These are phyloP conservation scores for Penicillium sp. DNA, from an alignment of 2,329 filamentous ascomycete species.

Conservation along the genomic window DNA sequence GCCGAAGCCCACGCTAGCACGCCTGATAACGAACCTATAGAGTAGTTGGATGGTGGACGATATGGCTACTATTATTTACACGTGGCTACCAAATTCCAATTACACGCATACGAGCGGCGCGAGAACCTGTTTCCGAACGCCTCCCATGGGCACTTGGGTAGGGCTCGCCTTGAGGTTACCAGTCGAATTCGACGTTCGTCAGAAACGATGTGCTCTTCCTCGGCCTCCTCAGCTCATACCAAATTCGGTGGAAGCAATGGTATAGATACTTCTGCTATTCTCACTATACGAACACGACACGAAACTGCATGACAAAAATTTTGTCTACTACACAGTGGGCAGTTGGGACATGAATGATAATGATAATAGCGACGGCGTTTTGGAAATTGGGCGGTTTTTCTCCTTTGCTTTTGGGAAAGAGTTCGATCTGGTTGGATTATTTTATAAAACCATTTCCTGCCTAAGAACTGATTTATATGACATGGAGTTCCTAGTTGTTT, in stretches of 20 bases:
- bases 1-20: slow-evolving; percentile 33
- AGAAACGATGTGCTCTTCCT: neutral
- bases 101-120: no score
- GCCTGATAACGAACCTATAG: slow-evolving; percentile 29
- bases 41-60: neutral
- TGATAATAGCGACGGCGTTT: slow-evolving; percentile 7
- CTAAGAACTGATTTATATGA: neutral
- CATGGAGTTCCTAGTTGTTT: no score
- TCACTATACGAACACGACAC: neutral
- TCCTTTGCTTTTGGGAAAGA: neutral
- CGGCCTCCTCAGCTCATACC: neutral
- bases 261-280: neutral
- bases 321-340: neutral
- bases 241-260: neutral
- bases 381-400: neutral
- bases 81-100: no score
- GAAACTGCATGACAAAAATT: neutral
- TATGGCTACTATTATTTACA: neutral
- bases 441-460: neutral
- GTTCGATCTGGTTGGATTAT: neutral
- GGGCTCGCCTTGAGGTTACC: neutral
- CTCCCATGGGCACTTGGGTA: neutral
- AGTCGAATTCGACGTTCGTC: neutral
- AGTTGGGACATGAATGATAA: neutral
- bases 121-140: neutral